Evolutionary conservation across 2,329 filamentous ascomycete genomes (phyloP), one percentile per base, ranked within the genome.

Genomic region (Amauroascus niger): DNA sequence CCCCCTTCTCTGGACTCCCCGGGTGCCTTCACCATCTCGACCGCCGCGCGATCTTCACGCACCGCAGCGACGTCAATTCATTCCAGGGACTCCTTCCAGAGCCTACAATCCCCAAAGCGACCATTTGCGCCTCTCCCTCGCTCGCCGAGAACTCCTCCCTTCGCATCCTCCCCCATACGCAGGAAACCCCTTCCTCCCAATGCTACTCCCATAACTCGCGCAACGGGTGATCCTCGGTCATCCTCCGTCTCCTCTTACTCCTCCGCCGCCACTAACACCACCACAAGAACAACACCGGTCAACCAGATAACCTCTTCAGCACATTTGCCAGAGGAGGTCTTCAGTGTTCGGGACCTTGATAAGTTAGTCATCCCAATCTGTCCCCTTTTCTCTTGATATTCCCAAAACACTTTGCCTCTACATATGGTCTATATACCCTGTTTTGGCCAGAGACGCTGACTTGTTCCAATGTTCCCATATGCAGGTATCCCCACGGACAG

Each of bases 151-250:
- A 7, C 24, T 39, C 55, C 56, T 53, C 32, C 58, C 57, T 54
- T 49, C 16, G 22, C 69, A 39, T 68, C 68, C 40, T 68, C 69
- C 59, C 69, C 71, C 57, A 69, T 79, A 55, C 73, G 73, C 60
- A 72, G 77, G 60, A 80, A 80, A 65, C 77, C 78, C 61, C 66
- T 81, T 57, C 78, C 78, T 35, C 67, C 70, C 56, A 73, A 72
- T 67, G 69, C 71, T 57, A 74, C 76, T 49, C 72, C 76, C 58
- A 65, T 76, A 53, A 48, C 37, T 68, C 74, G 54, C 26, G 60
- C 54, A 65, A 65, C 39, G 30, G 22, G 2, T 30, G 30, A 39
- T 41, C 32, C 3, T 11, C 39, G 30, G 18, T 52, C n/a, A n/a
- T n/a, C 51, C 14, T 33, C 33, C 50, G 9, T 37, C 9, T n/a